Evolutionary conservation across 2,329 filamentous ascomycete species (phyloP).

Genomic region (Niveomyces coronatus): DNA sequence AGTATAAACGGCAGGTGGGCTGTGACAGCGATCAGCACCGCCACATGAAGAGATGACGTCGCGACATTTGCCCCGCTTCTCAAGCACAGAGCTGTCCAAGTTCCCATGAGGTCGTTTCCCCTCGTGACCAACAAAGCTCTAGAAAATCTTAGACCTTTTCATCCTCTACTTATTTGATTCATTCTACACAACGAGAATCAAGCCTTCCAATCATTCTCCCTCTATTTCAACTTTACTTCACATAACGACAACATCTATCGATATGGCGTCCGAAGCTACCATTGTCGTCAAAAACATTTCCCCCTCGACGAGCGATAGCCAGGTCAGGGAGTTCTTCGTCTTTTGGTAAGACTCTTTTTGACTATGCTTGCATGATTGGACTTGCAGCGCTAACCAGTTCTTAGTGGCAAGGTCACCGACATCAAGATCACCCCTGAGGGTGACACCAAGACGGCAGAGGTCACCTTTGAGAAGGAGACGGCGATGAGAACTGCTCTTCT

Average conservation of each 20-base stretch:
- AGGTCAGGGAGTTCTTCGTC: slow-evolving; percentile 94
- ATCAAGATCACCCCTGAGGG: slow-evolving; percentile 64
- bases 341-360: slow-evolving; percentile 56
- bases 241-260: no score
- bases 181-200: no score
- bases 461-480: slow-evolving; percentile 93
- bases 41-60: no score
- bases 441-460: slow-evolving; percentile 72
- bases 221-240: background rate
- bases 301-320: slow-evolving; percentile 70
- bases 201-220: no score
- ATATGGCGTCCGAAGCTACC: slow-evolving; percentile 51
- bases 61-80: no score
- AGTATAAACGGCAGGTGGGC: no score
- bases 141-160: no score
- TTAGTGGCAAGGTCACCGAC: slow-evolving; percentile 79
- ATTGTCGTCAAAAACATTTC: slow-evolving; percentile 89
- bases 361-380: background rate
- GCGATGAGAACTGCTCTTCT: slow-evolving; percentile 95
- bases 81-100: no score
- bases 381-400: slow-evolving; percentile 13
- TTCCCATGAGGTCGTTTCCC: no score
- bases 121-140: no score
- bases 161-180: no score
- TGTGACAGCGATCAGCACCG: no score